Evolutionary conservation across 108 stramenopile species (phyloP).

Genomic region (Poteriospumella lacustris): DNA sequence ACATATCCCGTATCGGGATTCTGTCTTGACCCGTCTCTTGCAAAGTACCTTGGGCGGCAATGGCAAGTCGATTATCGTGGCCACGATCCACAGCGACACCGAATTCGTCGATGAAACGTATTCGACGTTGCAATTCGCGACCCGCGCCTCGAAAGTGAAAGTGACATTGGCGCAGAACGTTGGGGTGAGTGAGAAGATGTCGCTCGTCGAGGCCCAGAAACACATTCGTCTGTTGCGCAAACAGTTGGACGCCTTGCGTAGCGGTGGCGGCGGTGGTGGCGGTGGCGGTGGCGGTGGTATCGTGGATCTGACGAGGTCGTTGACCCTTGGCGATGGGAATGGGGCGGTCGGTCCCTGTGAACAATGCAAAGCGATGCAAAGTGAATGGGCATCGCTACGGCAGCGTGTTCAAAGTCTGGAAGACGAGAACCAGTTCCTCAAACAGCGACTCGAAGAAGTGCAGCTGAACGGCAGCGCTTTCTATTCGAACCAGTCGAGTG

Average conservation of each 20-base stretch:
- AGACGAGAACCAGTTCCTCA: too few species aligned
- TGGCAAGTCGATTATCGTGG: constrained; percentile 1
- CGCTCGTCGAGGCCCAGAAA: background rate
- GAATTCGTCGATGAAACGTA: constrained; percentile 4
- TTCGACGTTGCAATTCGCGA: background rate
- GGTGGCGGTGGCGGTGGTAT: too few species aligned
- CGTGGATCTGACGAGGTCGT: too few species aligned
- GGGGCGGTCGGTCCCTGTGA: too few species aligned
- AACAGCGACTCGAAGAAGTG: too few species aligned
- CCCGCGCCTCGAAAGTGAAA: background rate
- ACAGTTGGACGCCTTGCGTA: background rate
- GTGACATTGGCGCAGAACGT: background rate
- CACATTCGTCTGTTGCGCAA: background rate
- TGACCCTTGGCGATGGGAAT: too few species aligned
- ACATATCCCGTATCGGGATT: constrained; percentile 19
- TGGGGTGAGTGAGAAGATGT: background rate
- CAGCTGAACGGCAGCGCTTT: too few species aligned
- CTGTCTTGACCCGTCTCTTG: constrained; percentile 12
- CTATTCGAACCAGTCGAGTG: too few species aligned
- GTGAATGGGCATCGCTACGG: too few species aligned
- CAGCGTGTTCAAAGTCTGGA: too few species aligned
- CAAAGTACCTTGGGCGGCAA: background rate
- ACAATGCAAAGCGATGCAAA: too few species aligned
- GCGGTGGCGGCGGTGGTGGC: too few species aligned
- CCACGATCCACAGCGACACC: constrained; percentile 10